Percentiles rank a stretch among this genome's conserved stretches.
phyloP scores from a whole-genome alignment of 2,329 filamentous ascomycete species.

The Proliferodiscus dingleyae region DNA sequence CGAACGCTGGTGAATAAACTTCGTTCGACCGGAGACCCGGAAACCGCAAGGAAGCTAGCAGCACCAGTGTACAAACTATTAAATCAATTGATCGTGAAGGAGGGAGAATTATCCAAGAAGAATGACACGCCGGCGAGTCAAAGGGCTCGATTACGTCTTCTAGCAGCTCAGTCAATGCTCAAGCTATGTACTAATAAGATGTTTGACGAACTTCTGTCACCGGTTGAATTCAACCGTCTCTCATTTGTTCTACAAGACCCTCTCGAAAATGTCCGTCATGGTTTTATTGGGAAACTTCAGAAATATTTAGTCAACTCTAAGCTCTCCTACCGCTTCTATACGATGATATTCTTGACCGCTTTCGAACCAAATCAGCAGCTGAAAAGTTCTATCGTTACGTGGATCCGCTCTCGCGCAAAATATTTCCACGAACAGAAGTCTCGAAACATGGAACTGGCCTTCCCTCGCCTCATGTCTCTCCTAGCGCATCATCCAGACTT shows the following conservation, averaged over 20 bases:
- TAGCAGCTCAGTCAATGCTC: conserved; percentile 73
- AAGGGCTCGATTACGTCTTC: conserved; percentile 72
- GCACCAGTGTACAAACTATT: conserved; percentile 73
- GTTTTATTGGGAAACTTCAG: conserved; percentile 80
- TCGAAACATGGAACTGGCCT: conserved; percentile 70
- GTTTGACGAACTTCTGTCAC: conserved; percentile 70
- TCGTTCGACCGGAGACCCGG: conserved; percentile 48
- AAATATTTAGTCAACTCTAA: conserved; percentile 77
- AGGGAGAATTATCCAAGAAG: conserved; percentile 75
- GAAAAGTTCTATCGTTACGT: conserved; percentile 73
- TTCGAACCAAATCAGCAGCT: conserved; percentile 78
- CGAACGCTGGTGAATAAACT: conserved; percentile 84
- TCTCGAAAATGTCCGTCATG: conserved; percentile 65
- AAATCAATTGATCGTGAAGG: conserved; percentile 66
- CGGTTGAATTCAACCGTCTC: conserved; percentile 73
- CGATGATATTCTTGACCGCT: conserved; percentile 82
- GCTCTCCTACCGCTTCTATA: conserved; percentile 75
- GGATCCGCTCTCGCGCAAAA: conserved; percentile 77
- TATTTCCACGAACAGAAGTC: conserved; percentile 56
- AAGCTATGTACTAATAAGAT: conserved; percentile 77
- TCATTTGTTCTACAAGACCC: conserved; percentile 78
- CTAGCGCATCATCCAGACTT: conserved; percentile 95
- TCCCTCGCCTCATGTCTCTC: conserved; percentile 79
- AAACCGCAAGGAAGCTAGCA: conserved; percentile 54
- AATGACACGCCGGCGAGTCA: conserved; percentile 73